Conservation (phyloP, 2,329 filamentous ascomycete genomes). For the Colletotrichum destructivum region DNA sequence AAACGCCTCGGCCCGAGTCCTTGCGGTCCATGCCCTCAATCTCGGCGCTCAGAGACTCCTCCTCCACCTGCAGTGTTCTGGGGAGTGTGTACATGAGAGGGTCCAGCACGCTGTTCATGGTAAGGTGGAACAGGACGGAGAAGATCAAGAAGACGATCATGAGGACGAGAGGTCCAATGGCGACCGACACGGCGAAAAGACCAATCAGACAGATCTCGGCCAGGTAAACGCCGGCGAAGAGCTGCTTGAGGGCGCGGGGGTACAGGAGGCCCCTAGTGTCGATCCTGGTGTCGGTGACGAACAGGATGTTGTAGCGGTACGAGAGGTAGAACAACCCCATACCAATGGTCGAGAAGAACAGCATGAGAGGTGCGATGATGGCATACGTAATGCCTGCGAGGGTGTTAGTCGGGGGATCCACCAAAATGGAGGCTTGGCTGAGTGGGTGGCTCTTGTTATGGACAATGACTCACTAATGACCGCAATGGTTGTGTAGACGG, state of each 20-base stretch:
- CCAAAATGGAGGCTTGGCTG: no score
- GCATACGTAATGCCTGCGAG: conserved; percentile 78
- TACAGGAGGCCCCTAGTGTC: conserved; percentile 94
- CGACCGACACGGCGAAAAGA: conserved; percentile 80
- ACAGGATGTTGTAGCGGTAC: conserved; percentile 90
- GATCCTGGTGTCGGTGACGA: conserved; percentile 82
- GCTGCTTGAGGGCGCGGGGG: conserved; percentile 88
- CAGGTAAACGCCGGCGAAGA: conserved; percentile 86
- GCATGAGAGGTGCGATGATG: conserved; percentile 85
- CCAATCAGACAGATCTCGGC: conserved; percentile 85
- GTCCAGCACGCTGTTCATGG: conserved; percentile 77
- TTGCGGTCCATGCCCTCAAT: conserved; percentile 40
- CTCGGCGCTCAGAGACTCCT: conserved; percentile 51
- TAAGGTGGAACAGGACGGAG: conserved; percentile 82
- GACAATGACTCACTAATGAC: conserved; percentile 70
- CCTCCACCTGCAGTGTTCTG: conserved; percentile 67
- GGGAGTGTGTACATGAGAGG: conserved; percentile 82
- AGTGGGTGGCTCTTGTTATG: no score
- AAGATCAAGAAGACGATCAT: conserved; percentile 84
- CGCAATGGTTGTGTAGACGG: conserved; percentile 81
- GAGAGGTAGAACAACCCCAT: conserved; percentile 86
- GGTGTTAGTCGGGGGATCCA: conserved; percentile 43
- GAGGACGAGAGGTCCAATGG: conserved; percentile 79
- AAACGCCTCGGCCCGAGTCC: conserved; percentile 41
- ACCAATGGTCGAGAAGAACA: conserved; percentile 84